Percentiles rank a stretch among this genome's conserved stretches.
phyloP scores from a whole-genome alignment of 179 eudicot species.

The Heliamphora ciliata region DNA sequence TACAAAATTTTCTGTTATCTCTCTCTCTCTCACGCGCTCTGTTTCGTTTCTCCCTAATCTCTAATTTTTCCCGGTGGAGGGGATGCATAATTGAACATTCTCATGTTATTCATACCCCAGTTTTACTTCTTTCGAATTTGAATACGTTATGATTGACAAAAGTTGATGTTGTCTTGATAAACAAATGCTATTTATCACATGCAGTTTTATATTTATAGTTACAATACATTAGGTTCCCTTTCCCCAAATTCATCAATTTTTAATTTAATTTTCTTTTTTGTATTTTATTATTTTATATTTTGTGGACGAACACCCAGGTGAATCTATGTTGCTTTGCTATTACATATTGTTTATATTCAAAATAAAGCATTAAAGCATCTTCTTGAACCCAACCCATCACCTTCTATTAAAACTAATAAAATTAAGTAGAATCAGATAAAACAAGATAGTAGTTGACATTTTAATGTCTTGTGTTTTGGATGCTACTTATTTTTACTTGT shows the following conservation, averaged over 20 bases:
- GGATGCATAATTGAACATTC: not conserved
- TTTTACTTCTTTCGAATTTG: not conserved
- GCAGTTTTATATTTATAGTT: not conserved
- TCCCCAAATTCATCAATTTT: not conserved
- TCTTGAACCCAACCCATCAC: not conserved
- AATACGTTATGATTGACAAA: not conserved
- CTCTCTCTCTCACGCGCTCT: not conserved
- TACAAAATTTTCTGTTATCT: conserved; percentile 1
- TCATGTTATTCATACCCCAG: not conserved
- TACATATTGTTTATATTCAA: not conserved
- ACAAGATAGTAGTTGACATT: not conserved
- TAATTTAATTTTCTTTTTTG: not conserved
- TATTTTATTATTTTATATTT: not conserved
- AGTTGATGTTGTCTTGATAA: not conserved
- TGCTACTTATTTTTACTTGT: not conserved
- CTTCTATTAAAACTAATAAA: not conserved
- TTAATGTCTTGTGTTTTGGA: not conserved
- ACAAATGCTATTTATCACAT: not conserved
- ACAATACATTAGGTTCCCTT: conserved; percentile 2
- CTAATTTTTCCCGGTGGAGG: not conserved
- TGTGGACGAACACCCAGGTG: not conserved
- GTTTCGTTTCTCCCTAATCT: not conserved
- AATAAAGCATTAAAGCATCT: conserved; percentile 11
- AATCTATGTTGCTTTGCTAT: not conserved
- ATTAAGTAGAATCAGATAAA: conserved; percentile 1